These are phyloP conservation scores for Cryptococcus maquisensis DNA, from an alignment of 1,284 basidiomycete genomes.

Conservation along the genomic window DNA sequence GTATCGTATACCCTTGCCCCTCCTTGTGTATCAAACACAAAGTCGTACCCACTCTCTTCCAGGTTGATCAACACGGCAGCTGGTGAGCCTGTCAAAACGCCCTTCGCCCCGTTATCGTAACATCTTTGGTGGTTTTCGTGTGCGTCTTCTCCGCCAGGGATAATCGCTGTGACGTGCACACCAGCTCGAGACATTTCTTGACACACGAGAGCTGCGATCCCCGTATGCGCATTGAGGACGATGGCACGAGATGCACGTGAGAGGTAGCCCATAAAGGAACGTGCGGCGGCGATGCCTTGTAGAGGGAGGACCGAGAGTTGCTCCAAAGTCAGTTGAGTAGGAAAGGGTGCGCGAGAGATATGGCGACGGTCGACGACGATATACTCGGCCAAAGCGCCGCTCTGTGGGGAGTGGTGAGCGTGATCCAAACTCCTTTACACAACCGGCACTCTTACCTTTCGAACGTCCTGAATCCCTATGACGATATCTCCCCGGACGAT, in stretches of 20 bases:
- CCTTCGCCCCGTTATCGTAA: conserved; percentile 40
- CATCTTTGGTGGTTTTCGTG: conserved; percentile 28
- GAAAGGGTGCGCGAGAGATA: conserved; percentile 61
- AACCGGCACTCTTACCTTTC: conserved; percentile 58
- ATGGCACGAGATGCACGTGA: conserved; percentile 54
- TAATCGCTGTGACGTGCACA: conserved; percentile 41
- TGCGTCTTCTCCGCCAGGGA: conserved; percentile 34
- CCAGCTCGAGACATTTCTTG: conserved; percentile 60
- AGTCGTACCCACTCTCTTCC: conserved; percentile 57
- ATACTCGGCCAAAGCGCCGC: conserved; percentile 77
- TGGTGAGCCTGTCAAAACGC: conserved; percentile 40
- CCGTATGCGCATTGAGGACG: conserved; percentile 70
- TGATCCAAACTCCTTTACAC: background rate
- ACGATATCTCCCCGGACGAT: conserved; percentile 75
- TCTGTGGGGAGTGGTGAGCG: conserved; percentile 50
- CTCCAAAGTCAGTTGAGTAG: conserved; percentile 57
- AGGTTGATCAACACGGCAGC: conserved; percentile 38
- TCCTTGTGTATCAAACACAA: conserved; percentile 73
- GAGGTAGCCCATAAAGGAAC: conserved; percentile 61
- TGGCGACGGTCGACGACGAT: conserved; percentile 71
- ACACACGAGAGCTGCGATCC: conserved; percentile 66
- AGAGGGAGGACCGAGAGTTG: conserved; percentile 74
- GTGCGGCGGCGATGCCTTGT: conserved; percentile 68
- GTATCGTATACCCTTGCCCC: conserved; percentile 71
- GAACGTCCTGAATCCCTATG: conserved; percentile 66